phyloP scores from a whole-genome alignment of 1,284 basidiomycete species.

The Laetiporus sulphureus region DNA sequence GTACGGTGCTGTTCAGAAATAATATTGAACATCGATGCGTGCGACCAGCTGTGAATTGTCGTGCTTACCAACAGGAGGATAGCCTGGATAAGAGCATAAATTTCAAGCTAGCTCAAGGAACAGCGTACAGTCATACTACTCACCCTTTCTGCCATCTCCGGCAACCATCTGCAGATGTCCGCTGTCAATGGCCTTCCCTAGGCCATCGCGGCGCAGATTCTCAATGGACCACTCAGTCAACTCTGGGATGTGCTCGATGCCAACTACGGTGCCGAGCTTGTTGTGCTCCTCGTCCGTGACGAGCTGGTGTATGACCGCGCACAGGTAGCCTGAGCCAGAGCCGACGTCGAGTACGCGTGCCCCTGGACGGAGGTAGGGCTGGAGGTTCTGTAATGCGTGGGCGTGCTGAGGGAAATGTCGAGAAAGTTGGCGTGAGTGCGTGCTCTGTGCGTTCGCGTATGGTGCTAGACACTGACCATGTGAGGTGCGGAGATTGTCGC shows the following conservation, averaged over 20 bases:
- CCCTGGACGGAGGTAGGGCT: conserved; percentile 64
- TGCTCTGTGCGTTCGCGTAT: conserved; percentile 5
- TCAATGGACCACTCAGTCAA: conserved; percentile 64
- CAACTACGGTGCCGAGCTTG: conserved; percentile 60
- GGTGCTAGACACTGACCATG: conserved; percentile 47
- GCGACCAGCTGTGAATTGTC: not conserved
- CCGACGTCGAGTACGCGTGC: conserved; percentile 78
- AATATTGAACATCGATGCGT: conserved; percentile 1
- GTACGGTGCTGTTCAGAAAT: conserved; percentile 56
- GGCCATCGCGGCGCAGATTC: conserved; percentile 71
- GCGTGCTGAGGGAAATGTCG: conserved; percentile 55
- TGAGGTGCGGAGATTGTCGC: conserved; percentile 91
- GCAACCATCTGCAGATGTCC: conserved; percentile 56
- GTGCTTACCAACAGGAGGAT: conserved; percentile 4
- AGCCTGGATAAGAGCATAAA: not conserved
- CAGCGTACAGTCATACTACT: conserved; percentile 6
- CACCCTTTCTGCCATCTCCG: conserved; percentile 81
- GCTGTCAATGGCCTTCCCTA: conserved; percentile 43
- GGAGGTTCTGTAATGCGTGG: conserved; percentile 69
- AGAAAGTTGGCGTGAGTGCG: not conserved
- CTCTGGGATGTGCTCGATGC: conserved; percentile 87
- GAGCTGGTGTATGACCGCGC: conserved; percentile 73
- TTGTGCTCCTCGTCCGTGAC: conserved; percentile 31
- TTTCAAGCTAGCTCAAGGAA: not conserved
- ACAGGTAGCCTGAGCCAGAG: conserved; percentile 74